Conservation (phyloP, 495 filamentous ascomycete species). For the Penicillium parvum region DNA sequence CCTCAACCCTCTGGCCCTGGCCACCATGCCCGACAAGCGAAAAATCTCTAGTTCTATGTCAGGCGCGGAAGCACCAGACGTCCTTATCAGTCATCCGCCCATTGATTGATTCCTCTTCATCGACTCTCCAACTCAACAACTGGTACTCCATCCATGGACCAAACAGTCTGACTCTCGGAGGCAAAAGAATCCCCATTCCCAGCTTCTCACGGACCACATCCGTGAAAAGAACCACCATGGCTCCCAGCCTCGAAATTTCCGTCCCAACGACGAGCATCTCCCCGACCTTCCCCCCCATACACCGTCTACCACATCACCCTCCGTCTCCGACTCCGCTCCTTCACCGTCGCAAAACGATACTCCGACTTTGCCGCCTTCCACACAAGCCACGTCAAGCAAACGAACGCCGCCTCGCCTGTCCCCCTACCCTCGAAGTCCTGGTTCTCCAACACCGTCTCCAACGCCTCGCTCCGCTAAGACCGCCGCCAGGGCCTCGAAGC, state of each 20-base stretch:
- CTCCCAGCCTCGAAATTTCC: slow-evolving; percentile 71
- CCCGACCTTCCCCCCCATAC: slow-evolving; percentile 63
- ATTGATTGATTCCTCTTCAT: too few relatives aligned
- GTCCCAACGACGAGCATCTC: slow-evolving; percentile 71
- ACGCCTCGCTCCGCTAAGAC: slow-evolving; percentile 73
- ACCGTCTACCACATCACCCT: slow-evolving; percentile 91
- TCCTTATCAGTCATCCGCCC: too few relatives aligned
- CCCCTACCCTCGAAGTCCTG: slow-evolving; percentile 79
- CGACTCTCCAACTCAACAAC: too few relatives aligned
- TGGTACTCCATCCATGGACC: too few relatives aligned
- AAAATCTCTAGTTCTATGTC: too few relatives aligned
- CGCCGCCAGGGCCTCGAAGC: slow-evolving; percentile 70
- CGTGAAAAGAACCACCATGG: slow-evolving; percentile 60
- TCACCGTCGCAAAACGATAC: slow-evolving; percentile 88
- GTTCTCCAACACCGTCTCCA: slow-evolving; percentile 74
- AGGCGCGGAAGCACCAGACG: too few relatives aligned
- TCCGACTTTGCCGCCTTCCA: slow-evolving; percentile 84
- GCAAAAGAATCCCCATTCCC: too few relatives aligned
- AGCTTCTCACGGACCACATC: too few relatives aligned
- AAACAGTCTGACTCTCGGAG: too few relatives aligned
- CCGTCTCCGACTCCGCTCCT: slow-evolving; percentile 80
- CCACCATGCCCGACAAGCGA: too few relatives aligned
- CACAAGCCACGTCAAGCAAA: slow-evolving; percentile 55
- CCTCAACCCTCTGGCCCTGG: too few relatives aligned
- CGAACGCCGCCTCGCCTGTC: slow-evolving; percentile 56